Evolutionary conservation across 805 yeast species (phyloP).

Genomic region (Ogataea pini): DNA sequence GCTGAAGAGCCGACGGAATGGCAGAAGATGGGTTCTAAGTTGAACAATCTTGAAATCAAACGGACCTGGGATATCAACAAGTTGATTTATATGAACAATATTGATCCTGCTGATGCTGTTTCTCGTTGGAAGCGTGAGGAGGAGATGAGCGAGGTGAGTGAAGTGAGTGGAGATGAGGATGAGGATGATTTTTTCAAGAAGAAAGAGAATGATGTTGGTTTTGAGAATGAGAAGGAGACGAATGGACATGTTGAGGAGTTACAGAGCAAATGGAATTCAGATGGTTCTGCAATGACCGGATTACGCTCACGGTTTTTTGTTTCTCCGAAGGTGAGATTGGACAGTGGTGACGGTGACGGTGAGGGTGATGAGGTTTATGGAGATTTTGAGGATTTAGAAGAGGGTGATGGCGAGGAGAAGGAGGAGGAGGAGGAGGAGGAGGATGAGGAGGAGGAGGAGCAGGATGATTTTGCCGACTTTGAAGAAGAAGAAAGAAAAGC

Average conservation of each 20-base stretch:
- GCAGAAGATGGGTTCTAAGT: slow-evolving; percentile 57
- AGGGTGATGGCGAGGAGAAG: slow-evolving; percentile 23
- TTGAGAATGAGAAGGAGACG: slow-evolving; percentile 13
- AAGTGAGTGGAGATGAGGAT: slow-evolving; percentile 46
- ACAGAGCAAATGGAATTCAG: slow-evolving; percentile 43
- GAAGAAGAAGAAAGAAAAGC: slow-evolving; percentile 51
- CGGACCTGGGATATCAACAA: slow-evolving; percentile 79
- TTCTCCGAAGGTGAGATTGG: slow-evolving; percentile 50
- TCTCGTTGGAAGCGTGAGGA: slow-evolving; percentile 65
- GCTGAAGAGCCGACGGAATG: slow-evolving; percentile 34
- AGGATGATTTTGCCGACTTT: slow-evolving; percentile 55
- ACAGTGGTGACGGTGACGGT: slow-evolving; percentile 34
- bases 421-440: slow-evolving; percentile 40
- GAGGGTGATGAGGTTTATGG: slow-evolving; percentile 55
- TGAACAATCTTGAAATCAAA: slow-evolving; percentile 51
- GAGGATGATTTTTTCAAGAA: slow-evolving; percentile 60
- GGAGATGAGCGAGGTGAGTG: slow-evolving; percentile 41
- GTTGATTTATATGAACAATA: slow-evolving; percentile 74
- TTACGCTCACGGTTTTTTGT: slow-evolving; percentile 51
- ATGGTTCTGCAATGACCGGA: slow-evolving; percentile 39
- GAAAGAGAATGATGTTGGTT: slow-evolving; percentile 39
- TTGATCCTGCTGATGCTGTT: slow-evolving; percentile 72
- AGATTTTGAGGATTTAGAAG: slow-evolving; percentile 35
- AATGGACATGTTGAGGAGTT: slow-evolving; percentile 43
- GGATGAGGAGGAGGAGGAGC: slow-evolving; percentile 32